Percentiles rank a stretch among this genome's conserved stretches.
phyloP scores from a whole-genome alignment of 2,329 filamentous ascomycete species.

The Ceratocystis lukuohia region DNA sequence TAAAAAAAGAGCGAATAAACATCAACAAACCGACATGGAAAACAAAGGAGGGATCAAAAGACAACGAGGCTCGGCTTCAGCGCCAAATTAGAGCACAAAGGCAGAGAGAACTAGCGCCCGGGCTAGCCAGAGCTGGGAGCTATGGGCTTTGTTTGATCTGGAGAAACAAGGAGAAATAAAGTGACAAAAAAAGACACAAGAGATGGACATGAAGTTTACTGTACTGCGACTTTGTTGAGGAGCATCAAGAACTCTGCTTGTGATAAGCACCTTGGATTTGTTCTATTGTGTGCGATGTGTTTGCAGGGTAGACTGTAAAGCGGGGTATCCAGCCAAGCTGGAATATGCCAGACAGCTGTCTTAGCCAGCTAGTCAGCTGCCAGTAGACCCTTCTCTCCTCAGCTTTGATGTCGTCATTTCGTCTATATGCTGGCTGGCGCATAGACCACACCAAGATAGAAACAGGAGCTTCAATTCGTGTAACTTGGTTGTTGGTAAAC shows the following conservation, averaged over 20 bases:
- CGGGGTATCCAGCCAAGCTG: neutral
- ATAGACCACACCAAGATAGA: too few species aligned
- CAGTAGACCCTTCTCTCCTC: neutral
- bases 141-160: neutral
- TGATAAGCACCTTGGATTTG: neutral
- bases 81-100: constrained; percentile 3
- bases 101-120: neutral
- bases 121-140: neutral
- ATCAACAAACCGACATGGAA: neutral
- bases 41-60: constrained; percentile 5
- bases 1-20: neutral
- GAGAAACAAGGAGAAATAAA: too few species aligned
- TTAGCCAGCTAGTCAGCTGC: neutral
- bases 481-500: too few species aligned
- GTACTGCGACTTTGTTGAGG: neutral
- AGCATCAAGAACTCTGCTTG: neutral
- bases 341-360: neutral
- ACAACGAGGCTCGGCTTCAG: neutral
- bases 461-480: too few species aligned
- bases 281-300: neutral
- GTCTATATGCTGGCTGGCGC: too few species aligned
- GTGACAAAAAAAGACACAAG: neutral
- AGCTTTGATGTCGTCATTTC: too few species aligned
- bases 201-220: neutral
- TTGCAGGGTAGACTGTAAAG: neutral